A percentile compares a stretch with the other conserved stretches of the same genome.
These are phyloP conservation scores for Claviceps pazoutovae DNA, from an alignment of 2,329 filamentous ascomycete species.

Conservation along the genomic window DNA sequence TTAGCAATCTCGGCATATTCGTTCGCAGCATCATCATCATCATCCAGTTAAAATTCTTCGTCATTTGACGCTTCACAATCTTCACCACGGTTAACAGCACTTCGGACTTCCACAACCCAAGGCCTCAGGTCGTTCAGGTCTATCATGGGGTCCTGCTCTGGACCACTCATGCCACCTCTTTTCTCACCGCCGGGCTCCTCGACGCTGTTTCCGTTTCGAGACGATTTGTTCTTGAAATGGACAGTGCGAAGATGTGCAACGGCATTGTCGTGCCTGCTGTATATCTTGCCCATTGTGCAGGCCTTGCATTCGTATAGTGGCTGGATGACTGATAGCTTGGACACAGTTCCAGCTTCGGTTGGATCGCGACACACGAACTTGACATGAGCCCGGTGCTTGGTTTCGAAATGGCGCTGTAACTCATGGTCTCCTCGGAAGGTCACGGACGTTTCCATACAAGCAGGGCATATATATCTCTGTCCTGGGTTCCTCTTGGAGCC, in stretches of 20 bases:
- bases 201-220: constrained; percentile 26
- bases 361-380: constrained; percentile 47
- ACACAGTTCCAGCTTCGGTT: constrained; percentile 20
- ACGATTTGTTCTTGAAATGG: constrained; percentile 61
- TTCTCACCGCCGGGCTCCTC: constrained; percentile 29
- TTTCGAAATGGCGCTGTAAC: constrained; percentile 50
- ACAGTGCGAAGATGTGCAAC: constrained; percentile 77
- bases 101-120: constrained; percentile 38
- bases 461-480: constrained; percentile 54
- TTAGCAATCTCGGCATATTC: no score
- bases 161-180: constrained; percentile 39
- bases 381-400: constrained; percentile 45
- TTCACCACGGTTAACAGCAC: background rate
- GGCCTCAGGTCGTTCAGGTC: constrained; percentile 44
- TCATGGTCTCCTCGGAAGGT: constrained; percentile 84
- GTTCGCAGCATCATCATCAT: no score
- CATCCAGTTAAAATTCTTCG: no score
- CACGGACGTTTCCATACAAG: constrained; percentile 58
- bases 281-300: constrained; percentile 63
- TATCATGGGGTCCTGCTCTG: constrained; percentile 40
- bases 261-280: constrained; percentile 89
- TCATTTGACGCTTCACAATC: no score
- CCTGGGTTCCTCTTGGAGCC: constrained; percentile 35
- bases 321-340: constrained; percentile 37
- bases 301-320: constrained; percentile 73